Conservation (phyloP, 2,329 filamentous ascomycete species). For the Fusarium stilboides region DNA sequence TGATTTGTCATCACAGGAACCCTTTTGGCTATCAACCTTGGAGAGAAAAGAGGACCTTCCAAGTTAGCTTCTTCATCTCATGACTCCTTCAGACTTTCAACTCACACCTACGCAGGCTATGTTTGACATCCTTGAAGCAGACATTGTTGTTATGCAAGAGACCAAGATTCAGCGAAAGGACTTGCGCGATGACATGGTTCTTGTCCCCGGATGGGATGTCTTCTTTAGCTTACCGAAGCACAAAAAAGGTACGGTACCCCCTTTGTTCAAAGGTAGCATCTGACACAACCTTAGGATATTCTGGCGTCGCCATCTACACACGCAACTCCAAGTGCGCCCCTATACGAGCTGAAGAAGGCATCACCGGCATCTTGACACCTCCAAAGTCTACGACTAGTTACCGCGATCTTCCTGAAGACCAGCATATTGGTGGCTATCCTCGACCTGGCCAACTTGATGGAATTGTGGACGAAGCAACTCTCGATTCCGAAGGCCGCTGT, state of each 20-base stretch:
- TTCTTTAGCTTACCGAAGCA: constrained; percentile 94
- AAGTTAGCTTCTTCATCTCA: constrained; percentile 61
- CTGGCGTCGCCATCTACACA: constrained; percentile 95
- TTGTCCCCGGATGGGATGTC: constrained; percentile 95
- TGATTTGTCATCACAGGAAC: constrained; percentile 66
- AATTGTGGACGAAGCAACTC: constrained; percentile 75
- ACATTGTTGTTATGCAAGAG: constrained; percentile 96
- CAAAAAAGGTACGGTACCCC: constrained; percentile 80
- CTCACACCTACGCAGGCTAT: constrained; percentile 72
- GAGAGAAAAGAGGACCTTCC: constrained; percentile 78
- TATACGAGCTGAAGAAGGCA: constrained; percentile 92
- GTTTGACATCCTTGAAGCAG: constrained; percentile 93
- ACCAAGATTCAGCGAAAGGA: constrained; percentile 97
- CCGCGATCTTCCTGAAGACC: constrained; percentile 78
- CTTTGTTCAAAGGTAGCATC: not conserved
- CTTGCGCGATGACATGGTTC: constrained; percentile 93
- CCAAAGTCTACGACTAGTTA: constrained; percentile 81
- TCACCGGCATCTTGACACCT: constrained; percentile 83
- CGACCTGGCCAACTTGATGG: constrained; percentile 75
- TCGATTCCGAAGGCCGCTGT: constrained; percentile 94
- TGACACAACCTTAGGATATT: constrained; percentile 77
- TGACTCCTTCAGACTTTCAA: not conserved
- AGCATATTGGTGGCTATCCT: constrained; percentile 93
- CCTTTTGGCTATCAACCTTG: constrained; percentile 90
- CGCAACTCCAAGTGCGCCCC: constrained; percentile 88